phyloP scores from a whole-genome alignment of 257 asterid species.

The Echium plantagineum region DNA sequence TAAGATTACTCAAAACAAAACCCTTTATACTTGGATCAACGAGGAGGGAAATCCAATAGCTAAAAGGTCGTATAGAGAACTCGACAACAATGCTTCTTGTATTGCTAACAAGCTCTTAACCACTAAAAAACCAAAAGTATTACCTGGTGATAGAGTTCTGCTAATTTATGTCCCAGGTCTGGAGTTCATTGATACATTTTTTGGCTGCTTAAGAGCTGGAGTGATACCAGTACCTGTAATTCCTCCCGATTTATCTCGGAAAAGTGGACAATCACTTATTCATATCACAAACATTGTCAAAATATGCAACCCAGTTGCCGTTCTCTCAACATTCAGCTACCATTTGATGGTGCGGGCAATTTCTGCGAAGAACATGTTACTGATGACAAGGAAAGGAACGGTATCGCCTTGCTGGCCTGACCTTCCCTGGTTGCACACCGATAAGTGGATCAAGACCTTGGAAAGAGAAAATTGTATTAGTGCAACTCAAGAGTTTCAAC shows the following conservation, averaged over 20 bases:
- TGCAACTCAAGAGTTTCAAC: constrained; percentile 14
- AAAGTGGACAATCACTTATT: constrained; percentile 47
- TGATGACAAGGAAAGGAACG: constrained; percentile 19
- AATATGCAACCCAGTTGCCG: constrained; percentile 47
- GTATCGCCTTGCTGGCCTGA: constrained; percentile 36
- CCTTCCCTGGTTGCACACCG: constrained; percentile 58
- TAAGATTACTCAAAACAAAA: constrained; percentile 23
- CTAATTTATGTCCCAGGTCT: constrained; percentile 51
- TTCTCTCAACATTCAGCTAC: constrained; percentile 46
- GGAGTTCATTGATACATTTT: constrained; percentile 56
- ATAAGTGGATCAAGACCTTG: constrained; percentile 40
- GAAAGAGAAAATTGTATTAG: constrained; percentile 16
- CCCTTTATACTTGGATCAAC: constrained; percentile 47
- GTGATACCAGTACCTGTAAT: constrained; percentile 49
- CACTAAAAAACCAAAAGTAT: constrained; percentile 25
- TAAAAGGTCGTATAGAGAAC: constrained; percentile 38
- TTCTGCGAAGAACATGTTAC: constrained; percentile 31
- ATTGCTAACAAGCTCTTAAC: constrained; percentile 28
- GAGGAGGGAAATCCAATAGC: constrained; percentile 41
- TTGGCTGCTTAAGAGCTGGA: constrained; percentile 54
- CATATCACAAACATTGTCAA: constrained; percentile 46
- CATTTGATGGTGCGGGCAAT: constrained; percentile 41
- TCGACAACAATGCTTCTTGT: constrained; percentile 35
- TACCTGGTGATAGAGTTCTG: constrained; percentile 45
- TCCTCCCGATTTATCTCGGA: constrained; percentile 51